Evolutionary conservation across 148 eudicot genomes (phyloP), one percentile per base, ranked within the genome.

Genomic region (Persicaria maculosa): DNA sequence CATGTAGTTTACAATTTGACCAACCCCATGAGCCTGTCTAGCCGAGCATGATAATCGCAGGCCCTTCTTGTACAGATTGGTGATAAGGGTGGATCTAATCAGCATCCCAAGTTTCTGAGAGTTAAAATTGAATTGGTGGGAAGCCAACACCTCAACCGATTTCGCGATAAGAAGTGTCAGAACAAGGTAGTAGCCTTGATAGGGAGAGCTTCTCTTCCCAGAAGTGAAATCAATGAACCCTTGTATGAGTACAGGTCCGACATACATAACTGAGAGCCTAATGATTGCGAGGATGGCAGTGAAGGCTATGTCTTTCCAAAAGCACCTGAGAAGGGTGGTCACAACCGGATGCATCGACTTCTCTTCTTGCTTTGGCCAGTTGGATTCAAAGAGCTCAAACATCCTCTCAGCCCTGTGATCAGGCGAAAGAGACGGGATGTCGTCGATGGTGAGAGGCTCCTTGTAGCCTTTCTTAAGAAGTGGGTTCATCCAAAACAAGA

Each of bases 1-100:
- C 98, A 95, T 95, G 68, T 92, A 95, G 80, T 95, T 95, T 58
- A 95, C 97, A 74, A 90, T 95, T 64, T 90, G 97, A 17, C 98
- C 98, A 59, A 92, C 90, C 57, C 97, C 98, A 74, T 94, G 98
- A 48, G 78, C 81, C 54, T 94, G 97, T 55, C 98, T 75, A 31
- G 97, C 91, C 0, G 98, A 94, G 80, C 93, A 86, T 0, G 98
- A 83, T 10, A 94, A 44, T 74, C 87, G 81, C 4, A 94, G 77
- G 7, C 97, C 98, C 80, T 94, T 94, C 80, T 85, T 90, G 78
- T 94, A 94, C 50, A 94, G 78, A 45, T 89, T 92, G 7, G 98
- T 92, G 9, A 95, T 77, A 0, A 95, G 88, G 15, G 96, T 75
- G 9, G 92, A 89, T 3, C 98, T 87, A 53, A 95, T 92, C 8